phyloP scores from a whole-genome alignment of 805 yeast species.

The Lachancea lanzarotensis region DNA sequence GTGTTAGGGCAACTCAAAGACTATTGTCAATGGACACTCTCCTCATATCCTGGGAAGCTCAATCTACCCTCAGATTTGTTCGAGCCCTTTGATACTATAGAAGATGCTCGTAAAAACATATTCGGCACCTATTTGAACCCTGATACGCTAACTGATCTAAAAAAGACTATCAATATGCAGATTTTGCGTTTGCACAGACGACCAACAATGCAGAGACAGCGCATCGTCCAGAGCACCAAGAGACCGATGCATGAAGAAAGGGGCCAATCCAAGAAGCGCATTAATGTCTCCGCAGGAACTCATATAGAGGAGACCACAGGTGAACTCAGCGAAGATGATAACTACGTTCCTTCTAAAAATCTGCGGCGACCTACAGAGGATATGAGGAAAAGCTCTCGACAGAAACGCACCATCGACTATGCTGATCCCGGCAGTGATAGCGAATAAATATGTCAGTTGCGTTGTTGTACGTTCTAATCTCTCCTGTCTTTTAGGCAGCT shows the following conservation, averaged over 20 bases:
- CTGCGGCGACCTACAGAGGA: constrained; percentile 11
- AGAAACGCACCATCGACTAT: constrained; percentile 32
- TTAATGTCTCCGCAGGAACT: not conserved
- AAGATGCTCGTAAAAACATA: constrained; percentile 52
- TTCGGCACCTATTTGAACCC: constrained; percentile 53
- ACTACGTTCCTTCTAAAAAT: constrained; percentile 3
- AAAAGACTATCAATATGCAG: constrained; percentile 29
- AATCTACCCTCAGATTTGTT: constrained; percentile 65
- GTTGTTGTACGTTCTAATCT: not conserved
- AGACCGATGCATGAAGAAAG: constrained; percentile 24
- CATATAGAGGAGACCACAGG: constrained; percentile 15
- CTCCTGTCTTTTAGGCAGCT: not conserved
- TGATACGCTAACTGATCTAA: constrained; percentile 35
- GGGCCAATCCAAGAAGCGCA: constrained; percentile 12
- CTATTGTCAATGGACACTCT: constrained; percentile 57
- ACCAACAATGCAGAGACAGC: constrained; percentile 28
- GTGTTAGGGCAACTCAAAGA: constrained; percentile 53
- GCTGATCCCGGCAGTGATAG: constrained; percentile 31
- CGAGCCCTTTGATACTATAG: constrained; percentile 49
- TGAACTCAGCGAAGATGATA: constrained; percentile 10
- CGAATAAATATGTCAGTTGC: constrained; percentile 7
- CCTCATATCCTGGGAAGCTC: constrained; percentile 77
- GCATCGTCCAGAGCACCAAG: constrained; percentile 19
- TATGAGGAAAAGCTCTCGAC: constrained; percentile 39
- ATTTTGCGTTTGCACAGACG: constrained; percentile 26